phyloP scores from a whole-genome alignment of 2,329 filamentous ascomycete species.

The Lachnellula subtilissima region DNA sequence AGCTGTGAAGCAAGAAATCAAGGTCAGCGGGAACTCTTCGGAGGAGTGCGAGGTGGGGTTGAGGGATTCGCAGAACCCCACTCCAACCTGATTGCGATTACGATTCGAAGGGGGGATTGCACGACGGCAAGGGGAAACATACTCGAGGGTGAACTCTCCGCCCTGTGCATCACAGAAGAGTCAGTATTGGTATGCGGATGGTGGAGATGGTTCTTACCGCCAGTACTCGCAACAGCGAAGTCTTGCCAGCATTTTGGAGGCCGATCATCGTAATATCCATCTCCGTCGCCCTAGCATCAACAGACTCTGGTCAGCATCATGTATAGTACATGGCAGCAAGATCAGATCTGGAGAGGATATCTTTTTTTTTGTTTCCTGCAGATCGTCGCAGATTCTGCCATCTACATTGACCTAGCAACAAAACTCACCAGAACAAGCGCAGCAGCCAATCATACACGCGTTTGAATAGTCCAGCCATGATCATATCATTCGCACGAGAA shows the following conservation, averaged over 20 bases:
- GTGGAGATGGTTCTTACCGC: slow-evolving; percentile 64
- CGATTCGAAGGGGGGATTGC: slow-evolving; percentile 3
- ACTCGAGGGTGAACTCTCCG: slow-evolving; percentile 98
- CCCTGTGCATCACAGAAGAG: slow-evolving; percentile 54
- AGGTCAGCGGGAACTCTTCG: slow-evolving; percentile 33
- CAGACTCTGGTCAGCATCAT: slow-evolving; percentile 11
- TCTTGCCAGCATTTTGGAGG: slow-evolving; percentile 96
- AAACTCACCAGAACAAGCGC: slow-evolving; percentile 90
- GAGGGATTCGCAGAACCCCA: slow-evolving; percentile 4
- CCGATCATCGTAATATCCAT: slow-evolving; percentile 99
- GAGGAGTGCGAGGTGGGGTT: slow-evolving; percentile 2
- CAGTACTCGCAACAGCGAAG: slow-evolving; percentile 85
- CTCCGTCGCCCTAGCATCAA: slow-evolving; percentile 75
- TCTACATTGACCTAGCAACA: slow-evolving; percentile 8
- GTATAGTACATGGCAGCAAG: background rate
- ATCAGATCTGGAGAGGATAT: background rate
- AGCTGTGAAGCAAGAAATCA: slow-evolving; percentile 52
- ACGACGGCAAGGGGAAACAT: slow-evolving; percentile 44
- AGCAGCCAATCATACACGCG: slow-evolving; percentile 98
- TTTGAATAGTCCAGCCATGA: slow-evolving; percentile 88
- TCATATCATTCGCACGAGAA: slow-evolving; percentile 26
- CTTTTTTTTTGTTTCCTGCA: slow-evolving; percentile 8
- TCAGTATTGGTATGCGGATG: slow-evolving; percentile 32
- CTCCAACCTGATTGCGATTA: background rate
- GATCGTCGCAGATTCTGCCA: slow-evolving; percentile 10